Evolutionary conservation across 2,329 filamentous ascomycete species (phyloP).

Genomic region (Didymella sp.): DNA sequence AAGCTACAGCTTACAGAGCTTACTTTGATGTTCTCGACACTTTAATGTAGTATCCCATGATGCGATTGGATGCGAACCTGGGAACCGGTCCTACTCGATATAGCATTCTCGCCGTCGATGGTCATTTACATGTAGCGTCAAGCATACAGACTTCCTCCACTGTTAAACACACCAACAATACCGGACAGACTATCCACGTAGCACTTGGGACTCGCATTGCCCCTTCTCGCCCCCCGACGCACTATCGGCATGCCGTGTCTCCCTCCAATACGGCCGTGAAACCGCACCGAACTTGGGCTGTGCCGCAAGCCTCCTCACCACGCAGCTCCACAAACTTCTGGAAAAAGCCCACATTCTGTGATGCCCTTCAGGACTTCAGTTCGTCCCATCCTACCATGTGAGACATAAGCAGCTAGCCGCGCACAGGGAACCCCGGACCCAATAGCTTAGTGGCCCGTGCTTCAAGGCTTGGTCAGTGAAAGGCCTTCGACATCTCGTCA

Average conservation of each 20-base stretch:
- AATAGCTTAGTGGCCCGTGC: conserved; percentile 11
- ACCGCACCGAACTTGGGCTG: conserved; percentile 5
- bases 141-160: not conserved
- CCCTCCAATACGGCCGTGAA: conserved; percentile 4
- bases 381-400: conserved; percentile 9
- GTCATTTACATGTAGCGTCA: not conserved
- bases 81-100: not conserved
- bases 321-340: not conserved
- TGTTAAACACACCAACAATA: not conserved
- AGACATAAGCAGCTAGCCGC: conserved; percentile 17
- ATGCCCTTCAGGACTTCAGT: not conserved
- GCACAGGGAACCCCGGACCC: conserved; percentile 12
- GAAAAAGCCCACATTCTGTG: not conserved
- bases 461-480: conserved; percentile 1
- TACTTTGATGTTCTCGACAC: not conserved
- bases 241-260: not conserved
- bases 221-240: not conserved
- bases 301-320: not conserved
- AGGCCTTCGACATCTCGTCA: not conserved
- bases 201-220: not conserved
- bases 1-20: not conserved
- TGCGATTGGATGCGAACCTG: too few relatives aligned
- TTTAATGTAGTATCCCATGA: not conserved
- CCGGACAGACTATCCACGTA: not conserved
- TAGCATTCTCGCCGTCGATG: too few relatives aligned